Evolutionary conservation across 345 rosid genomes (phyloP), one percentile per base, ranked within the genome.

Genomic region (Sisymbrium irio): DNA sequence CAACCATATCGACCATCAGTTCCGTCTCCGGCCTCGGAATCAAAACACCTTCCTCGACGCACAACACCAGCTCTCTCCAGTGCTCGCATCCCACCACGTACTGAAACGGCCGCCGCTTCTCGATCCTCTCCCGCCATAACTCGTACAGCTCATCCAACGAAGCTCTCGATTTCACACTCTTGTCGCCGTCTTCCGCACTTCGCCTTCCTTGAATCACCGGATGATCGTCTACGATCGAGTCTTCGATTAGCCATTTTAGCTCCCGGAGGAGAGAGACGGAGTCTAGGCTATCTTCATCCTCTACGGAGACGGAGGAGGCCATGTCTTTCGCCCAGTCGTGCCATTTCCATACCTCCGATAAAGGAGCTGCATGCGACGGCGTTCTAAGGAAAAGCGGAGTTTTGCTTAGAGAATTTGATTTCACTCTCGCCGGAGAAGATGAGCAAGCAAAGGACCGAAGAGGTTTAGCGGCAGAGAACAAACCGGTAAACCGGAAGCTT

Each of bases 11-110:
- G 32, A 88, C 81, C 56, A 95, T 71, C 74, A 85, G 32, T 70
- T 88, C 97, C 57, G 99, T 95, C 81, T 95, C 97, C 0, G 98
- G 97, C 77, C 98, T 82, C 5, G 99, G 99, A 78, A 95, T 92
- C 67, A 95, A 78, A 54, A 95, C 92, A 20, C 98, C 98, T 82
- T 92, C 97, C 69, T 90, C 86, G 7, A 95, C 97, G 32, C 86
- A 60, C 86, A 95, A 71, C 62, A 95, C 96, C 75, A 95, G 51
- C 54, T 92, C 92, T 83, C 96, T 81, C 98, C 98, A 92, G 57
- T 95, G 97, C 77, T 95, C 90, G 54, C 98, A 92, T 76, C 99
- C 99, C 1, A 90, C 97, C 0, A 90, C 65, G 58, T 92, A 95
- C 85, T 90, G 99, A 57, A 90, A 87, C 35, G 97, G 98, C 69